Evolutionary conservation across 116 monocot genomes (phyloP).

Genomic region (Cymodocea nodosa): DNA sequence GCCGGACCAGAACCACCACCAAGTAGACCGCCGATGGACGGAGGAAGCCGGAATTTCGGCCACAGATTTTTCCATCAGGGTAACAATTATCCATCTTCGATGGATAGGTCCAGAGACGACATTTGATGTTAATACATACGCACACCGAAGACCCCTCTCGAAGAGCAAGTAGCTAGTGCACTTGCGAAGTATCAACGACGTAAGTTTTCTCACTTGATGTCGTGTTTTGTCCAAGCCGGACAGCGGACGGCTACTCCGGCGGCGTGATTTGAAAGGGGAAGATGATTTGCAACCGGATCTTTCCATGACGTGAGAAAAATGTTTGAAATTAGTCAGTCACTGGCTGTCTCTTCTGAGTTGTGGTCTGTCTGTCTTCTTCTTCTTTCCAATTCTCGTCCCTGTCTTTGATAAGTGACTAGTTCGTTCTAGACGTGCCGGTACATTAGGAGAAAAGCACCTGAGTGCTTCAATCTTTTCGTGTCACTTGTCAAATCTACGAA

Average conservation of each 20-base stretch:
- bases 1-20: constrained; percentile 3
- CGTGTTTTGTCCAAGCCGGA: background rate
- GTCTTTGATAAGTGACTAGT: background rate
- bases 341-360: too few species aligned
- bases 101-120: constrained; percentile 1
- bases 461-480: constrained; percentile 6
- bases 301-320: too few species aligned
- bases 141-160: too few species aligned
- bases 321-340: too few species aligned
- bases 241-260: background rate
- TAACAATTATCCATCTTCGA: constrained; percentile 3
- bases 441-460: constrained; percentile 12
- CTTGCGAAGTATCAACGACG: too few species aligned
- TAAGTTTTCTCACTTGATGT: background rate
- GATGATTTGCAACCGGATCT: too few species aligned
- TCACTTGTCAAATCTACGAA: background rate
- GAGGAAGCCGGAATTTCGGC: constrained; percentile 18
- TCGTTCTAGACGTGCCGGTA: constrained; percentile 1
- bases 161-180: too few species aligned
- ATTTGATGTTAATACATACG: background rate
- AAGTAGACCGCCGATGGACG: constrained; percentile 8
- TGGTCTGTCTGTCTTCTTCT: background rate
- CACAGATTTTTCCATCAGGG: constrained; percentile 17
- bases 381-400: background rate
- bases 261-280: too few species aligned